These are phyloP conservation scores for Straminergon stramineum DNA, from an alignment of 225 moss, liverwort and hornwort species.

Conservation along the genomic window DNA sequence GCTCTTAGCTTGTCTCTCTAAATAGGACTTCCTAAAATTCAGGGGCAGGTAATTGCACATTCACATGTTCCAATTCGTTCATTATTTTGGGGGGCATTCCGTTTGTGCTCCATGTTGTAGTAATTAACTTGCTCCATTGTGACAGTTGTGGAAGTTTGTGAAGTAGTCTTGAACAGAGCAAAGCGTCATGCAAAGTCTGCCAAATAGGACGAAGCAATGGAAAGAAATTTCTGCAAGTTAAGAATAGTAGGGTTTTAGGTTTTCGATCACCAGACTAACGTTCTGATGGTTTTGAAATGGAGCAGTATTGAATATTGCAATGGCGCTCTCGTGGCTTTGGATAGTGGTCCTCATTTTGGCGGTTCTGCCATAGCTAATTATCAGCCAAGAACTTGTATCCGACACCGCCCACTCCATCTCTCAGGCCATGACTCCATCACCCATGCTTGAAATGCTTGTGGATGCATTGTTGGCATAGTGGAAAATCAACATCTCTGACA, in stretches of 20 bases:
- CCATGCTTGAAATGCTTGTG: slow-evolving; percentile 33
- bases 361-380: neutral
- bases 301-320: neutral
- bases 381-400: slow-evolving; percentile 4
- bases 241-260: neutral
- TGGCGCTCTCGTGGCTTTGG: neutral
- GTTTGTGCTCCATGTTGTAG: neutral
- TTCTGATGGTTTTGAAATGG: neutral
- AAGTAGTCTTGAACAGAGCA: neutral
- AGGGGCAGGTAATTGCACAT: neutral
- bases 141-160: neutral
- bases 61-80: neutral
- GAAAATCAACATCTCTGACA: slow-evolving; percentile 1
- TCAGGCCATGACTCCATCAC: slow-evolving; percentile 36
- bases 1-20: neutral
- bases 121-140: too few relatives aligned
- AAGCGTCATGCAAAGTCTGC: neutral
- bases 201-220: too few relatives aligned
- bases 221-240: neutral
- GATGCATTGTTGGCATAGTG: slow-evolving; percentile 5
- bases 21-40: too few relatives aligned
- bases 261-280: neutral
- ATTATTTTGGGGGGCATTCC: neutral
- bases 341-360: neutral
- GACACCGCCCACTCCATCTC: slow-evolving; percentile 7